Base-by-base conservation (phyloP, 805 yeast genomes). In the Saccharomyces eubayanus region DNA sequence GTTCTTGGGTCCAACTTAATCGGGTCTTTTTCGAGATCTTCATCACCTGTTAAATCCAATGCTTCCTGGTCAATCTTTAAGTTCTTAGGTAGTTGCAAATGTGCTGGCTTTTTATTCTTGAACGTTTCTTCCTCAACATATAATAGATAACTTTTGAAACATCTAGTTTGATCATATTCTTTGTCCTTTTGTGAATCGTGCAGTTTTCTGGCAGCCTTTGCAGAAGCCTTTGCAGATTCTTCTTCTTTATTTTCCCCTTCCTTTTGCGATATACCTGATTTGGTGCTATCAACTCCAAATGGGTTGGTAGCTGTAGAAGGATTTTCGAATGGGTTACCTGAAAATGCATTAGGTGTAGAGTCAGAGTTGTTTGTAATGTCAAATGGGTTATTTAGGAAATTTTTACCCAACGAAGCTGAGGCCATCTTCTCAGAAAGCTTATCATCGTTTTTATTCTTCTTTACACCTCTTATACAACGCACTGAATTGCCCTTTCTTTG, bases 381-480 rank as follows among this genome's bases (percentile, higher is more conserved):
- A 36, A 74, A 68, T 12, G 73, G 67, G 45, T 72, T 70, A 12
- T 72, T 66, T 14, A 66, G 59, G 47, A 74, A 68, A 48, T 72
- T 66, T 72, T 73, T 79, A 61, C 64, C 78, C 62, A 64, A 74
- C 51, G 69, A 77, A 63, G 61, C 64, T 47, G 52, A 50, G 50
- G 75, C 72, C 62, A 72, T 68, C 59, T 77, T 74, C 53, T 74
- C 74, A 31, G 79, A 80, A 16, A 75, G 61, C 48, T 71, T 64
- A 45, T 74, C 66, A 51, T 73, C 69, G 10, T 64, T 70, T 0
- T 81, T 81, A 62, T 85, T 89, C 60, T 83, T 81, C 55, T 76
- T 71, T 0, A 91, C 74, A 2, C 92, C 96, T 65, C 97, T 76
- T 51, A 94, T 74, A 29, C 89, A 90, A 59, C 86, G 80, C 1